Evolutionary conservation across 2,329 filamentous ascomycete species (phyloP), one percentile per base, ranked within the genome.

Genomic region (Didymella segeticola): DNA sequence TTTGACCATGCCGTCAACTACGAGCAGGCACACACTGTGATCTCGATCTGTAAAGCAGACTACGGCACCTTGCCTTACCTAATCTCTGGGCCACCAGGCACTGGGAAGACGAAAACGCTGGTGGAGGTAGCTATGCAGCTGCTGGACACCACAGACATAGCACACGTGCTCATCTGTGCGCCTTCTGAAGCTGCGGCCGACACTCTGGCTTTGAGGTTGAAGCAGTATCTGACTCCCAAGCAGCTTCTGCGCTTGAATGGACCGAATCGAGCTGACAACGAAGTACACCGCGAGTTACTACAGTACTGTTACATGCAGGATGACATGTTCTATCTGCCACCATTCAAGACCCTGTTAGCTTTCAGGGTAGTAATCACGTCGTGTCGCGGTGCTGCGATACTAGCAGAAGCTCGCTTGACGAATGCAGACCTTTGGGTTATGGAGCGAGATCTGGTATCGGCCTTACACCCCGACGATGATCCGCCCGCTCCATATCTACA

Each of bases 81-180:
- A 9, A 78, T 82, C 15, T 77, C 75, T 7, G 80, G 80, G 0
- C 79, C 80, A 9, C 79, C 80, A 10, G 80, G 80, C n/a, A 82
- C 79, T 6, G 80, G 80, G 0, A 82, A 82, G 61, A 82, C 80
- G 8, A 81, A 81, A 53, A 81, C 79, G 2, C 60, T 81, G 1
- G 78, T 81, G 15, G 80, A 81, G 61, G 71, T 71, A 45, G 74
- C 78, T 9, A 59, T 77, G 53, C 70, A 74, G 37, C 53, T 74
- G 2, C 58, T 72, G 4, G 56, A 69, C 2, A 60, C 57, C 3
- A 61, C 62, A 1, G 20, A 55, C 1, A 47, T 60, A 8, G 45
- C 54, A 14, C 77, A 78, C 58, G 69, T 79, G 22, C 62, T 80
- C 4, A 64, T 80, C 6, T 79, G 77, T 53, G 78, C 78, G 11